Conservation (phyloP, 2,329 filamentous ascomycete species). For the Verticillium klebahnii region DNA sequence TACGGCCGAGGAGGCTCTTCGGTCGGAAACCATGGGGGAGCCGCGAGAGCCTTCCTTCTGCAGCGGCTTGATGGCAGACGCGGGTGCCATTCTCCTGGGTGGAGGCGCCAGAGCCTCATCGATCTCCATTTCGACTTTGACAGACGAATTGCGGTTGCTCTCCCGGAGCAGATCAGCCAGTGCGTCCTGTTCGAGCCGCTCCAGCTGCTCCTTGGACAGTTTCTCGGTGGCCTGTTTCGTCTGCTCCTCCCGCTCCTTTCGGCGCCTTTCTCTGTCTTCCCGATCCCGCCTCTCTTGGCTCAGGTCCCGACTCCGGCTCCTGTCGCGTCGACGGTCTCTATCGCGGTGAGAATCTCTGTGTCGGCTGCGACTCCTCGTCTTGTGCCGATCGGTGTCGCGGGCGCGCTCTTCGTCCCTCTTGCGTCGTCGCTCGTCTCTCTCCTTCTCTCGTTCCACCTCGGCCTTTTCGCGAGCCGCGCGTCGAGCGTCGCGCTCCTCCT, state of each 20-base stretch:
- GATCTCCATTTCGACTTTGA: constrained; percentile 41
- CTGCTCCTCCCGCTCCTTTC: constrained; percentile 31
- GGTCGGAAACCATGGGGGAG: constrained; percentile 37
- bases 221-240: constrained; percentile 46
- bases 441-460: constrained; percentile 43
- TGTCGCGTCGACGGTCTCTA: constrained; percentile 26
- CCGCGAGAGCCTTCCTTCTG: constrained; percentile 31
- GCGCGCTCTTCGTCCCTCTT: constrained; percentile 37
- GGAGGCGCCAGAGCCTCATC: constrained; percentile 54
- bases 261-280: constrained; percentile 24
- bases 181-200: constrained; percentile 53
- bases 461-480: constrained; percentile 35
- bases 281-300: constrained; percentile 23
- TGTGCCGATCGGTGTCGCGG: constrained; percentile 23
- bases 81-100: constrained; percentile 45
- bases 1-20: constrained; percentile 28
- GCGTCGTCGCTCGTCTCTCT: constrained; percentile 48
- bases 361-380: constrained; percentile 22
- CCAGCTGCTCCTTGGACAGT: constrained; percentile 53
- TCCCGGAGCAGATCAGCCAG: constrained; percentile 55
- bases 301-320: constrained; percentile 21
- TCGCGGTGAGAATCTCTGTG: constrained; percentile 28
- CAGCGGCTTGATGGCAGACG: constrained; percentile 56
- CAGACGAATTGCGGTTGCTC: constrained; percentile 44
- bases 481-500: constrained; percentile 45